Evolutionary conservation across 2,329 filamentous ascomycete species (phyloP), one percentile per base, ranked within the genome.

Genomic region (Xylaria sp.): DNA sequence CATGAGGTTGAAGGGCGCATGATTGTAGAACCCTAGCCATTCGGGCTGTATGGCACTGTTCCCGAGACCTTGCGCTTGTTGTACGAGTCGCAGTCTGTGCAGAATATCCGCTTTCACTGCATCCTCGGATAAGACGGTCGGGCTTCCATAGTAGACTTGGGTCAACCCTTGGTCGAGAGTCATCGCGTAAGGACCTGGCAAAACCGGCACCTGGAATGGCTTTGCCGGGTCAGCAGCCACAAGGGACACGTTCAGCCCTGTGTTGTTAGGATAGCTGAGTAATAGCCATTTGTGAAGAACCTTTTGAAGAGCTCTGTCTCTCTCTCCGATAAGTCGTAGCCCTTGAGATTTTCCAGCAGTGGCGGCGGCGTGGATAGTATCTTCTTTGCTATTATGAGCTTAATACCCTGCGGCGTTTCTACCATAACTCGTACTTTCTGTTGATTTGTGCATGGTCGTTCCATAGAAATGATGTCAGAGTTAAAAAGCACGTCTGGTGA

Each of bases 361-460:
- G 78, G 80, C 0, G 80, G 80, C 8, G 79, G 75, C n/a, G 79
- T 70, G 17, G 79, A 71, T 11, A 84, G 64, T 1, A 83, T 66
- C 54, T 79, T 77, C 37, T 75, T 75, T 2, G 78, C 78, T 46
- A 71, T 61, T 45, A 83, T 72, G 12, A 74, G 64, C 52, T 72
- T 73, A 0, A n/a, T 33, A 59, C 3, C 76, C 75, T 2, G 65
- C 56, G 75, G 68, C 2, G 77, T 76, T 38, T 63, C 55, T 11
- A 75, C 72, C 9, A 72, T 11, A 80, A 59, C 21, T 71, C 59
- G 9, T 74, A 70, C 12, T 38, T 6, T 14, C 11, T 8, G 35
- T 6, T 14, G 35, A 38, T 8, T 38, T 38, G 5, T 14, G 35
- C n/a, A 2, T 64, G 62, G 17, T 50, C 64, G 57, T 19, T 61